These are phyloP conservation scores for Calvatia gigantea DNA, from an alignment of 768 basidiomycete genomes.

Conservation along the genomic window DNA sequence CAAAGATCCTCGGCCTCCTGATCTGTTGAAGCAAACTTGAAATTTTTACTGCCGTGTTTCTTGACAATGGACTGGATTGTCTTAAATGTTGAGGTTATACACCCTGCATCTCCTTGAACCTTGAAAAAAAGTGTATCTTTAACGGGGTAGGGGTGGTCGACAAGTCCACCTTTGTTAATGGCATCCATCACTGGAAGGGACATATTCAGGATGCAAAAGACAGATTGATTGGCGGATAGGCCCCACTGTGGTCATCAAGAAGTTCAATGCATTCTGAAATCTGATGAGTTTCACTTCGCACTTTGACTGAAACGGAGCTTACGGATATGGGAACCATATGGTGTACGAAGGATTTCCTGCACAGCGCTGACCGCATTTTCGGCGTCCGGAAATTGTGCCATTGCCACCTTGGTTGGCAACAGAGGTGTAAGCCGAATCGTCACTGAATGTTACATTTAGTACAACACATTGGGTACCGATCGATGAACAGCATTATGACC, in stretches of 20 bases:
- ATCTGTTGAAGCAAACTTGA: constrained; percentile 71
- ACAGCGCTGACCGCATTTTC: constrained; percentile 77
- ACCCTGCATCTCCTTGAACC: constrained; percentile 70
- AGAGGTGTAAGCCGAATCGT: constrained; percentile 81
- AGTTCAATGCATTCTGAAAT: constrained; percentile 81
- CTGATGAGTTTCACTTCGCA: not conserved
- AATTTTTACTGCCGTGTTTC: constrained; percentile 63
- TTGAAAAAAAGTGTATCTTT: constrained; percentile 89
- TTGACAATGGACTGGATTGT: constrained; percentile 58
- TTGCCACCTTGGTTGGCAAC: constrained; percentile 81
- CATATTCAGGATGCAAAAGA: not conserved
- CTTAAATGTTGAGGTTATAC: constrained; percentile 55
- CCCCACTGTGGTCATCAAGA: constrained; percentile 68
- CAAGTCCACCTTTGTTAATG: constrained; percentile 63
- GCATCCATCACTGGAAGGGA: constrained; percentile 64
- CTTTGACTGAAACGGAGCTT: too few relatives aligned
- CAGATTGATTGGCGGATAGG: not conserved
- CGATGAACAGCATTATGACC: constrained; percentile 32
- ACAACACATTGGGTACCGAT: not conserved
- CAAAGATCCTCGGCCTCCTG: constrained; percentile 76
- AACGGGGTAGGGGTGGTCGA: constrained; percentile 60
- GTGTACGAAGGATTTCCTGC: constrained; percentile 69
- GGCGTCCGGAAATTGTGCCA: constrained; percentile 84
- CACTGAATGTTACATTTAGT: constrained; percentile 35
- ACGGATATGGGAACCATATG: constrained; percentile 74